phyloP scores from a whole-genome alignment of 371 early-diverging fungal species.

The Sporodiniella umbellata region DNA sequence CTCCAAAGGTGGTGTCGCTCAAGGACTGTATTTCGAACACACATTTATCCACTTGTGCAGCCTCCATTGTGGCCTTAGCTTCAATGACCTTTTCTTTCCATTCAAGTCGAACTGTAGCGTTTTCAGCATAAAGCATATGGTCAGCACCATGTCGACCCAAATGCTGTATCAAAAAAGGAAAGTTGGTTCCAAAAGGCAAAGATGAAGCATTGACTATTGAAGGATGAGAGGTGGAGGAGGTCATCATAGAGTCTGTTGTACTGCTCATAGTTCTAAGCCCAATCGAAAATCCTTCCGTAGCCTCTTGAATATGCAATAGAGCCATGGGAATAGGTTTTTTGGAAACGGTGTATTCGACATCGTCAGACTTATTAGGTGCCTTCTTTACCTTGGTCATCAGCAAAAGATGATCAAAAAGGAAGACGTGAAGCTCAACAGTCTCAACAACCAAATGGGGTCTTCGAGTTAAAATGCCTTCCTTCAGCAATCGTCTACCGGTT shows the following conservation, averaged over 20 bases:
- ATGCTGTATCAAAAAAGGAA: conserved; percentile 41
- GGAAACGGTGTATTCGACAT: conserved; percentile 57
- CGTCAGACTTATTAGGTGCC: conserved; percentile 33
- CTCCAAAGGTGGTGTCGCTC: conserved; percentile 39
- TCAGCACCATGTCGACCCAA: conserved; percentile 75
- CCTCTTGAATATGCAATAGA: conserved; percentile 50
- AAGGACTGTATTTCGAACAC: conserved; percentile 62
- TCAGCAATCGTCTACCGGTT: conserved; percentile 67
- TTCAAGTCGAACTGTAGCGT: conserved; percentile 65
- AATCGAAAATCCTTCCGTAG: conserved; percentile 44
- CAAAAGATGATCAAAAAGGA: conserved; percentile 86
- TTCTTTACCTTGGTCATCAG: conserved; percentile 70
- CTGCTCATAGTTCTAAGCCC: conserved; percentile 19
- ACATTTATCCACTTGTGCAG: conserved; percentile 39
- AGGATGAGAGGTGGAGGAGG: not conserved
- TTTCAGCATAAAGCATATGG: conserved; percentile 69
- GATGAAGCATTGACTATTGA: not conserved
- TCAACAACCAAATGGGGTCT: conserved; percentile 68
- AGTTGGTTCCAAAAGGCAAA: conserved; percentile 16
- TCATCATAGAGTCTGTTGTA: conserved; percentile 1
- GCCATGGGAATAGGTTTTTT: conserved; percentile 63
- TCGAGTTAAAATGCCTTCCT: conserved; percentile 75
- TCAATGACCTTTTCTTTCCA: conserved; percentile 85
- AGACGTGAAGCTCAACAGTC: conserved; percentile 65
- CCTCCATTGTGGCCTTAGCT: conserved; percentile 54